Conservation (phyloP, 108 stramenopile species). For the Skeletonema menzelii region DNA sequence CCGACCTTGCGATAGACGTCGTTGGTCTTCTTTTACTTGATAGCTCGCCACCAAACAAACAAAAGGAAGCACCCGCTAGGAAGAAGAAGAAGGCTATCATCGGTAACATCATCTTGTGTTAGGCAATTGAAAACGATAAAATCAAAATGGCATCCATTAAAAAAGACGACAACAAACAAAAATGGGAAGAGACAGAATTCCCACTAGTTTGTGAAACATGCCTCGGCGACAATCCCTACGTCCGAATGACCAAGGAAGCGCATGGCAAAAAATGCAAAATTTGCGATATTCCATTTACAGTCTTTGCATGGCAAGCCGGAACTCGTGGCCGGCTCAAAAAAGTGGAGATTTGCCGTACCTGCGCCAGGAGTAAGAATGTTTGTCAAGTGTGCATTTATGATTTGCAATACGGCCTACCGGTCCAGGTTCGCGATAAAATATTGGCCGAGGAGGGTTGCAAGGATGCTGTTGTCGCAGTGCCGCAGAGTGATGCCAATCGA, state of each 20-base stretch:
- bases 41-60: too few species aligned
- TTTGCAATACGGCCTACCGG: slow-evolving; percentile 95
- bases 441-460: slow-evolving; percentile 73
- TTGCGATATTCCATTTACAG: slow-evolving; percentile 94
- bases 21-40: too few species aligned
- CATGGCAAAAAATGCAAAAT: slow-evolving; percentile 97
- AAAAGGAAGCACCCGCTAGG: not conserved
- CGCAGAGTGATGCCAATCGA: slow-evolving; percentile 88
- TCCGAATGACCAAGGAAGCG: slow-evolving; percentile 96
- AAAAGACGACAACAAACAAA: slow-evolving; percentile 85
- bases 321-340: slow-evolving; percentile 92
- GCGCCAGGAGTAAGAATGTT: slow-evolving; percentile 96
- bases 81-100: not conserved
- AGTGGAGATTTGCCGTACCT: slow-evolving; percentile 96
- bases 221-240: slow-evolving; percentile 98
- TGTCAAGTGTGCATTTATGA: slow-evolving; percentile 99
- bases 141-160: slow-evolving; percentile 62
- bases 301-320: slow-evolving; percentile 98
- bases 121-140: not conserved
- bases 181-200: slow-evolving; percentile 96
- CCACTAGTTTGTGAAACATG: slow-evolving; percentile 99
- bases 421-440: slow-evolving; percentile 92
- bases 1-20: too few species aligned
- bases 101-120: not conserved
- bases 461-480: slow-evolving; percentile 64